Conservation (phyloP, 805 yeast genomes). For the Ogataea methanolica region DNA sequence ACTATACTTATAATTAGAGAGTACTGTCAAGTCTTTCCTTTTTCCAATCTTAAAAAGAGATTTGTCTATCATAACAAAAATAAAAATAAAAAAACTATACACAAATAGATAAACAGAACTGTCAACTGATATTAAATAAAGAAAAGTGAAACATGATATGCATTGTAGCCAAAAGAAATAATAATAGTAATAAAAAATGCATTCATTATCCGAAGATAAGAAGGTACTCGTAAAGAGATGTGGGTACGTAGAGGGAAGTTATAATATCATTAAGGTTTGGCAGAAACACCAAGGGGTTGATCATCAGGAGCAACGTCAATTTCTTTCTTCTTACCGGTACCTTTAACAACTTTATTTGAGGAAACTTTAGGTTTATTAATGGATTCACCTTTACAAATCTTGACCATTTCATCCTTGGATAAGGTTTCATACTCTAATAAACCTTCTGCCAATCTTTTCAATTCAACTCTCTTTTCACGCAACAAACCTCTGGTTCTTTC, state of each 20-base stretch:
- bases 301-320: slow-evolving; percentile 33
- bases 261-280: slow-evolving; percentile 15
- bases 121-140: too few relatives aligned
- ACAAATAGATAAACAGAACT: too few relatives aligned
- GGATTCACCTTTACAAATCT: slow-evolving; percentile 74
- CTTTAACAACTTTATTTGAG: slow-evolving; percentile 70
- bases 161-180: too few relatives aligned
- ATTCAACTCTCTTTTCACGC: slow-evolving; percentile 57
- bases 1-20: too few relatives aligned
- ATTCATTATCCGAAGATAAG: background rate
- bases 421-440: slow-evolving; percentile 92
- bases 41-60: too few relatives aligned
- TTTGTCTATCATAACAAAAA: too few relatives aligned
- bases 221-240: background rate
- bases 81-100: too few relatives aligned
- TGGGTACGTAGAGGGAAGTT: background rate
- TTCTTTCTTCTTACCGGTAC: slow-evolving; percentile 28
- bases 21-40: too few relatives aligned
- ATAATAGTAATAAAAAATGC: background rate
- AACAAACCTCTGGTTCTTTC: slow-evolving; percentile 71
- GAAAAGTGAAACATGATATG: too few relatives aligned
- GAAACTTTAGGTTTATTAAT: slow-evolving; percentile 63
- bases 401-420: slow-evolving; percentile 85
- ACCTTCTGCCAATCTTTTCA: slow-evolving; percentile 87
- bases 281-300: slow-evolving; percentile 23